Conservation (phyloP, 2,329 filamentous ascomycete species). For the Huntiella abstrusa region DNA sequence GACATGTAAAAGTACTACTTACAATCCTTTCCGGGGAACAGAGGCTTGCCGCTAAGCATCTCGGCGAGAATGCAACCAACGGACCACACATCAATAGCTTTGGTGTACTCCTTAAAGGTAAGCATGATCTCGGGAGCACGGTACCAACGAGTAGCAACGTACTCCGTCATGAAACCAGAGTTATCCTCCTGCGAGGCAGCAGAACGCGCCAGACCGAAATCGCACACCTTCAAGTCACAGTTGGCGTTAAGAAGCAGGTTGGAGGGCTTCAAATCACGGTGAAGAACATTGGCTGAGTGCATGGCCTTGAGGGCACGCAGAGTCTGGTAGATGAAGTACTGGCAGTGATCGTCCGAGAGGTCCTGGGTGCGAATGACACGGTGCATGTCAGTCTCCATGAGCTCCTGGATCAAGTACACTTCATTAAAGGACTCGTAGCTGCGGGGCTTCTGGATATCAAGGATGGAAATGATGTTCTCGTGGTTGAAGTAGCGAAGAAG, state of each 20-base stretch:
- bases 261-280: slow-evolving; percentile 92
- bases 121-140: slow-evolving; percentile 99
- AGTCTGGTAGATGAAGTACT: slow-evolving; percentile 99
- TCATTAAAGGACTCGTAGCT: slow-evolving; percentile 94
- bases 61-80: slow-evolving; percentile 95
- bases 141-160: slow-evolving; percentile 97
- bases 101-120: slow-evolving; percentile 99
- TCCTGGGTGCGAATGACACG: slow-evolving; percentile 97
- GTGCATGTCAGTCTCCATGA: slow-evolving; percentile 99
- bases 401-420: slow-evolving; percentile 95
- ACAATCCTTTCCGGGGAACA: slow-evolving; percentile 98
- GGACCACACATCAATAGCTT: slow-evolving; percentile 98
- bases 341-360: slow-evolving; percentile 95
- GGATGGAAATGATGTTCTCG: slow-evolving; percentile 98
- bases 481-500: slow-evolving; percentile 97
- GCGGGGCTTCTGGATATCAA: slow-evolving; percentile 95
- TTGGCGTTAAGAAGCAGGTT: slow-evolving; percentile 96
- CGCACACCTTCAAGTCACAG: slow-evolving; percentile 96
- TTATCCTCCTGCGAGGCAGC: slow-evolving; percentile 97
- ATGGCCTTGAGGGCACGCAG: slow-evolving; percentile 94
- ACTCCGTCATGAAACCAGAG: slow-evolving; percentile 99
- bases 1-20: slow-evolving; percentile 22
- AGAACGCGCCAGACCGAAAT: slow-evolving; percentile 89
- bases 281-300: slow-evolving; percentile 96
- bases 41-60: slow-evolving; percentile 94